Evolutionary conservation across 306 rosid genomes (phyloP).

Genomic region (Rubus parviflorus): DNA sequence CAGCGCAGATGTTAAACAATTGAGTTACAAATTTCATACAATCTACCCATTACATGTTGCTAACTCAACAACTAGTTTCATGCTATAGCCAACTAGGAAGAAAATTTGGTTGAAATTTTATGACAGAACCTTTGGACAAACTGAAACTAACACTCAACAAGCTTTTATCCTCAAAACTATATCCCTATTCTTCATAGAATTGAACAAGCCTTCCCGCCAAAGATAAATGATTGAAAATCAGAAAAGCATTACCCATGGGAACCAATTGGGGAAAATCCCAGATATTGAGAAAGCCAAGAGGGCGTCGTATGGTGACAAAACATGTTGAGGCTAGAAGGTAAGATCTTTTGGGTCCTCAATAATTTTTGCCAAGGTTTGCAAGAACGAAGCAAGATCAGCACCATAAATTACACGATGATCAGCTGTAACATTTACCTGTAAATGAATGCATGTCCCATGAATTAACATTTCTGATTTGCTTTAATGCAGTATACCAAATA

Average conservation of each 20-base stretch:
- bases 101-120: neutral
- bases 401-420: slow-evolving; percentile 97
- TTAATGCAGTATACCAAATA: neutral
- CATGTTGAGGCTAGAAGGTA: slow-evolving; percentile 61
- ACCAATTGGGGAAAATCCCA: neutral
- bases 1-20: neutral
- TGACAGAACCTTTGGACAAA: slow-evolving; percentile 1
- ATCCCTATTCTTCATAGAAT: slow-evolving; percentile 10
- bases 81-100: neutral
- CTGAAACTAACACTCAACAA: slow-evolving; percentile 11
- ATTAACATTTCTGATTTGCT: slow-evolving; percentile 24
- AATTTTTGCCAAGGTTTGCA: slow-evolving; percentile 83
- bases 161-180: slow-evolving; percentile 30
- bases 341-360: slow-evolving; percentile 96
- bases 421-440: slow-evolving; percentile 95
- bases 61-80: neutral
- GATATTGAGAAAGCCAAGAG: slow-evolving; percentile 4
- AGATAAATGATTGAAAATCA: slow-evolving; percentile 12
- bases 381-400: slow-evolving; percentile 86
- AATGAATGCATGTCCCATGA: slow-evolving; percentile 17
- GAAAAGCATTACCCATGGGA: neutral
- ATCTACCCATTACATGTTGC: neutral
- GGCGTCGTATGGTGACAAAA: slow-evolving; percentile 19
- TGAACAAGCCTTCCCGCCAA: slow-evolving; percentile 19
- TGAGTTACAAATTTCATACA: neutral